Percentiles rank a stretch among this genome's conserved stretches.
phyloP scores from a whole-genome alignment of 768 basidiomycete species.

The Rhizopogon roseolus region DNA sequence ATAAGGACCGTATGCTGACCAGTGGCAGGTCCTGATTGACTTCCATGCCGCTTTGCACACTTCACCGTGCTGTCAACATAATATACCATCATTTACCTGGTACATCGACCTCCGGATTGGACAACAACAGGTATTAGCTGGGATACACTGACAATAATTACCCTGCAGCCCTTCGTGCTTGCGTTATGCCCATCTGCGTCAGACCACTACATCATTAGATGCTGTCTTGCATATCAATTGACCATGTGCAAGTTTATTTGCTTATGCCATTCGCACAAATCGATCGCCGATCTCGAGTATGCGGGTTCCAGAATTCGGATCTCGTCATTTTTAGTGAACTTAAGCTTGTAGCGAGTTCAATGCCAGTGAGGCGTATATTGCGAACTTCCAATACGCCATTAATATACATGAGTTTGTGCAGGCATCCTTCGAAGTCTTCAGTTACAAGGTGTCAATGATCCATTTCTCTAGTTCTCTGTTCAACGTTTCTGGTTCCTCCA shows the following conservation, averaged over 20 bases:
- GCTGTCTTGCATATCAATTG: neutral
- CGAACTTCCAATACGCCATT: too few species aligned
- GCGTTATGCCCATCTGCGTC: neutral
- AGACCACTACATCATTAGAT: neutral
- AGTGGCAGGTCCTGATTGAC: slow-evolving; percentile 67
- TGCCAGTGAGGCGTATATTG: neutral
- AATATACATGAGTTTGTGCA: neutral
- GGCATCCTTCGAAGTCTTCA: neutral
- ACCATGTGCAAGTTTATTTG: neutral
- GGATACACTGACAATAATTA: slow-evolving; percentile 5
- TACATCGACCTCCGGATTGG: slow-evolving; percentile 7
- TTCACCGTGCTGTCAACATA: neutral
- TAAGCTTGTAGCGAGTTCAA: too few species aligned
- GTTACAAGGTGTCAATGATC: slow-evolving; percentile 16
- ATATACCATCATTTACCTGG: slow-evolving; percentile 2
- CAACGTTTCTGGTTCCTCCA: slow-evolving; percentile 29
- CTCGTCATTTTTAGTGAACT: too few species aligned
- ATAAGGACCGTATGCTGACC: slow-evolving; percentile 50
- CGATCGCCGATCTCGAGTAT: neutral
- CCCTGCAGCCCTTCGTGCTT: neutral
- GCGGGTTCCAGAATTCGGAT: neutral
- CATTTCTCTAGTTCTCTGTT: slow-evolving; percentile 33
- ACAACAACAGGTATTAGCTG: slow-evolving; percentile 24
- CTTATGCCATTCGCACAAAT: neutral
- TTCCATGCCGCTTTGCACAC: neutral